phyloP scores from a whole-genome alignment of 257 asterid genomes.

The Knoxia roxburghii region DNA sequence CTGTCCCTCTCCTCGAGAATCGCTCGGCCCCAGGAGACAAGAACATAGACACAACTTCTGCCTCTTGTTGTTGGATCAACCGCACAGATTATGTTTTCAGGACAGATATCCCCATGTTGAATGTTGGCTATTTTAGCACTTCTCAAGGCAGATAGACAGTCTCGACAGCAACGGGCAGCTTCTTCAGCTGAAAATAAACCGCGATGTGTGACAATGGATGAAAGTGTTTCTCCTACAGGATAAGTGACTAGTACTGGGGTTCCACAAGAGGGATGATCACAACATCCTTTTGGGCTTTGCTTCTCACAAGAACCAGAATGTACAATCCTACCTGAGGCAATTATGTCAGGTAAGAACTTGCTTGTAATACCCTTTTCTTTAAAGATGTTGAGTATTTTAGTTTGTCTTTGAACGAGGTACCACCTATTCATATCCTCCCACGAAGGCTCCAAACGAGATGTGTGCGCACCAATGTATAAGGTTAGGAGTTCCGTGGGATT shows the following conservation, averaged over 20 bases:
- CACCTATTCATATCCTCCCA: conserved; percentile 91
- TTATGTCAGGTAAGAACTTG: conserved; percentile 55
- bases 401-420: conserved; percentile 88
- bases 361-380: conserved; percentile 49
- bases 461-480: conserved; percentile 63
- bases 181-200: conserved; percentile 53
- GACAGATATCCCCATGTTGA: conserved; percentile 73
- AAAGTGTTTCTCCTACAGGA: conserved; percentile 60
- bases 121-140: conserved; percentile 57
- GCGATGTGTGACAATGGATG: conserved; percentile 33
- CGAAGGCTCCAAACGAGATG: conserved; percentile 74
- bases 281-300: conserved; percentile 53
- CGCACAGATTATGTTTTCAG: conserved; percentile 49
- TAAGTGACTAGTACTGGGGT: conserved; percentile 60
- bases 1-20: conserved; percentile 76
- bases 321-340: conserved; percentile 56
- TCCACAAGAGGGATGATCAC: conserved; percentile 81
- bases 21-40: conserved; percentile 76
- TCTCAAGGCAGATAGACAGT: conserved; percentile 56
- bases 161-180: conserved; percentile 64
- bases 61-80: conserved; percentile 21
- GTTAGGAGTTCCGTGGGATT: conserved; percentile 31
- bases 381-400: conserved; percentile 59
- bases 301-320: conserved; percentile 68
- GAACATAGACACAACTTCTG: conserved; percentile 33